Base-by-base conservation (phyloP, 1,284 basidiomycete genomes). In the Bondarzewia mesenterica region DNA sequence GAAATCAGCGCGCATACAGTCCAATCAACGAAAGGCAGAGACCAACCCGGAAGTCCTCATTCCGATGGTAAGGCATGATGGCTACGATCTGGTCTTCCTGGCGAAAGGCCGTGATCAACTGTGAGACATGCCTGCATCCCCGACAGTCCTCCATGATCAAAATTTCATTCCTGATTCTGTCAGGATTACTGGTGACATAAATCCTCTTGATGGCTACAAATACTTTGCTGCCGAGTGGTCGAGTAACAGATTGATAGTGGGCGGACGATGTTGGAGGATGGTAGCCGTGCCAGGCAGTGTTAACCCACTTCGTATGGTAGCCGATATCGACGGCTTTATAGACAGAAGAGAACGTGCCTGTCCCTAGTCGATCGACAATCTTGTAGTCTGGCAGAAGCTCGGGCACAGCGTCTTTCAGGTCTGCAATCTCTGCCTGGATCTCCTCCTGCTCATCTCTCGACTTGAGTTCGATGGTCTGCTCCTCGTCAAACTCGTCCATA, bases 321-420 rank as follows among this genome's bases (percentile, higher is more conserved):
- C 78, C 70, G 32, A 87, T 61, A 66, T 99, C 95, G 55, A 94
- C 69, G 0, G 94, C 95, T 60, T 99, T 97, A 76, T 98, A 99
- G 8, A 99, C 95, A 7, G 93, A 94, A 0, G 95, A 98, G 68
- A 99, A 99, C 2, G 95, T 99, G 21, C 95, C 93, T 53, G 95
- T 97, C 14, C 95, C 95, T 0, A 99, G 77, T 5, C 93, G 79
- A 68, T 98, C 95, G 22, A 98, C 68, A 21, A 98, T 74, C 50
- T 75, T 77, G 73, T 96, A 99, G 55, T 88, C 73, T n/a, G 72
- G 64, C 4, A 67, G 63, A 38, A 93, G 72, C 8, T 74, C 63
- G 0, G 85, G 83, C 2, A 94, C 79, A 14, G 77, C 71, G 1
- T 62, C 59, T 53, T 78, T 66, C 16, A 89, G 72, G 54, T 84